Conservation (phyloP, 192 early-diverging fungal species). For the Backusella morwellensis region DNA sequence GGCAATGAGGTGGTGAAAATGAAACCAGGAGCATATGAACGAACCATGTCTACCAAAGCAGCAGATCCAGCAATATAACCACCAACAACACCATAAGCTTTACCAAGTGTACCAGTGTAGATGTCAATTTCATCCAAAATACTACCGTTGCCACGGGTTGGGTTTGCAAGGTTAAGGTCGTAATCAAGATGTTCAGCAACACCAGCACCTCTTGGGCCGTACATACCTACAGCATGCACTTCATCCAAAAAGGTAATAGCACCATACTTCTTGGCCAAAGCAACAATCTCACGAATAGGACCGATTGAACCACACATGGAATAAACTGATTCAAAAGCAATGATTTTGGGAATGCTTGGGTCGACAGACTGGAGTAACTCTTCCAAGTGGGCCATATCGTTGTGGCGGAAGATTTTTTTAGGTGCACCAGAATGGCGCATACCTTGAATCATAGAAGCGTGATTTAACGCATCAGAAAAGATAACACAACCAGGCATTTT, state of each 20-base stretch:
- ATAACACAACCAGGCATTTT: constrained; percentile 92
- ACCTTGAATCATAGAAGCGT: constrained; percentile 99
- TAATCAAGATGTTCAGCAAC: constrained; percentile 94
- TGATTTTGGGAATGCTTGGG: constrained; percentile 86
- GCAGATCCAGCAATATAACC: constrained; percentile 95
- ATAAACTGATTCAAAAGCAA: constrained; percentile 97
- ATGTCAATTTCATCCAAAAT: constrained; percentile 91
- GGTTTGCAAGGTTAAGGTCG: constrained; percentile 57
- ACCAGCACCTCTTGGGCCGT: constrained; percentile 88
- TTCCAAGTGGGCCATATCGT: constrained; percentile 89
- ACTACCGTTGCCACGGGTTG: constrained; percentile 45
- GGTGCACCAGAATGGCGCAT: constrained; percentile 86
- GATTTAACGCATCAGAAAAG: constrained; percentile 93
- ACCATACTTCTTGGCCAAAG: constrained; percentile 90
- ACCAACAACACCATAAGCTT: constrained; percentile 96
- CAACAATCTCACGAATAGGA: constrained; percentile 86
- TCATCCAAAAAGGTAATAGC: constrained; percentile 97
- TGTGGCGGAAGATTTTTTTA: constrained; percentile 92
- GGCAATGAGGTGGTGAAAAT: constrained; percentile 99
- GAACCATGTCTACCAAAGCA: constrained; percentile 88
- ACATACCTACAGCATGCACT: constrained; percentile 99
- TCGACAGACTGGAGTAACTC: constrained; percentile 75
- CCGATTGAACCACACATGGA: constrained; percentile 97
- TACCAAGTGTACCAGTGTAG: constrained; percentile 94
- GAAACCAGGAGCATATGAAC: constrained; percentile 97